Evolutionary conservation across 139 green algal genomes (phyloP), one percentile per base, ranked within the genome.

Genomic region (Ettlia oleoabundans): DNA sequence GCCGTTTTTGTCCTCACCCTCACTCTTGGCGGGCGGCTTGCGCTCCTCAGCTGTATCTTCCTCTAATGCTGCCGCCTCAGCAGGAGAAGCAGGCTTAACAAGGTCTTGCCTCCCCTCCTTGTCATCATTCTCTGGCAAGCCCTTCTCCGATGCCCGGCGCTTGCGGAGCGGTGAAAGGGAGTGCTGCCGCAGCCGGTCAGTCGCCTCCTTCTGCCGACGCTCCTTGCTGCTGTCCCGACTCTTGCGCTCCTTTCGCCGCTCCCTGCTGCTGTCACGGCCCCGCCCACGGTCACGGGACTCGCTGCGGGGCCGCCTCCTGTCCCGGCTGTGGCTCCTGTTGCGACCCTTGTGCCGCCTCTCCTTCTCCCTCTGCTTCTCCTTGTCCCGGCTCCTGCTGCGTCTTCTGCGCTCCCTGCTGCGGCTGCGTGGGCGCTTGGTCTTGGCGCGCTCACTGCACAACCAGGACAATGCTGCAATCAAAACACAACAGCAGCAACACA

Each of bases 171-270:
- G n/a, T n/a, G n/a, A n/a, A n/a, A n/a, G n/a, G n/a, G n/a, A n/a
- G n/a, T n/a, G n/a, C n/a, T n/a, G n/a, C n/a, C n/a, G n/a, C n/a
- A n/a, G n/a, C n/a, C n/a, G n/a, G n/a, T n/a, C n/a, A n/a, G n/a
- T n/a, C n/a, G n/a, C n/a, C n/a, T n/a, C 40, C 65, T 77, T 28
- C 38, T 26, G 28, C 80, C 62, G 15, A 41, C 52, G 55, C 38
- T 53, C 51, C 58, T 63, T 40, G 55, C 42, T 78, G 28, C 62
- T 32, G 38, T 32, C 75, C 26, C 79, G 72, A 22, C 64, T 68
- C n/a, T 41, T 21, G 40, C n/a, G 43, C 64, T 42, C 32, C 83
- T 79, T 30, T 74, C 63, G 8, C n/a, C 32, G 63, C 63, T 41
- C 30, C 64, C 63, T 53, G n/a, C n/a, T 70, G 78, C 75, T 42